Percentiles rank a stretch among this genome's conserved stretches.
phyloP scores from a whole-genome alignment of 2,329 filamentous ascomycete species.

The Emergomyces orientalis region DNA sequence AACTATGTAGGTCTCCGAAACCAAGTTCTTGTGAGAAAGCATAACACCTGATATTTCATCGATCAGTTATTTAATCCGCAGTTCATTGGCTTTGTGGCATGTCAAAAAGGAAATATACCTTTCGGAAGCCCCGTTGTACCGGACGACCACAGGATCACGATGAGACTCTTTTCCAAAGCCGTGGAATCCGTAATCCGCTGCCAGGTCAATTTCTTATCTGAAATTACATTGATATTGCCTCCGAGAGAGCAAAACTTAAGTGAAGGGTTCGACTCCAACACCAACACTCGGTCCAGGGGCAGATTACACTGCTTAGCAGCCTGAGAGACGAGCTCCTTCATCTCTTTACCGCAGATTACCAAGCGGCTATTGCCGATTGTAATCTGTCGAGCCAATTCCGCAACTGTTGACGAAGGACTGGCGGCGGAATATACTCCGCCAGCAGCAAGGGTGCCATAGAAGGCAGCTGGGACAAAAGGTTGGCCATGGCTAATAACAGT shows the following conservation, averaged over 20 bases:
- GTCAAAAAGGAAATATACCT: not conserved
- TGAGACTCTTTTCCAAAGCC: not conserved
- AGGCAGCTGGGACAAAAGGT: not conserved
- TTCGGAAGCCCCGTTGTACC: slow-evolving; percentile 5
- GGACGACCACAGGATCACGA: slow-evolving; percentile 6
- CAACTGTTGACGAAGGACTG: slow-evolving; percentile 6
- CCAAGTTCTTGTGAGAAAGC: slow-evolving; percentile 5
- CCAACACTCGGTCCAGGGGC: slow-evolving; percentile 1
- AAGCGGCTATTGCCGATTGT: slow-evolving; percentile 5
- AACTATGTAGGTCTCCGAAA: slow-evolving; percentile 1
- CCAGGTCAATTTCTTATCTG: slow-evolving; percentile 1
- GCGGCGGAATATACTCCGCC: slow-evolving; percentile 6
- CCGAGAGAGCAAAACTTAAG: slow-evolving; percentile 1
- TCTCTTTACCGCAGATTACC: slow-evolving; percentile 5
- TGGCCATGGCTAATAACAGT: slow-evolving; percentile 5
- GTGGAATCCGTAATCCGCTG: slow-evolving; percentile 3
- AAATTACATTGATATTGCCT: slow-evolving; percentile 3
- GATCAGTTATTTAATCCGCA: not conserved
- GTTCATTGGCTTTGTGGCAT: not conserved
- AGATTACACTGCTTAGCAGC: slow-evolving; percentile 6
- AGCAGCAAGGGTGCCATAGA: slow-evolving; percentile 3
- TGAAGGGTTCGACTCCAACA: slow-evolving; percentile 1
- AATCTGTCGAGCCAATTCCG: slow-evolving; percentile 4
- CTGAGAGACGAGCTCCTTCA: not conserved
- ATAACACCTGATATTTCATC: not conserved